Evolutionary conservation across 306 rosid genomes (phyloP), one percentile per base, ranked within the genome.

Genomic region (Cucumis melo): DNA sequence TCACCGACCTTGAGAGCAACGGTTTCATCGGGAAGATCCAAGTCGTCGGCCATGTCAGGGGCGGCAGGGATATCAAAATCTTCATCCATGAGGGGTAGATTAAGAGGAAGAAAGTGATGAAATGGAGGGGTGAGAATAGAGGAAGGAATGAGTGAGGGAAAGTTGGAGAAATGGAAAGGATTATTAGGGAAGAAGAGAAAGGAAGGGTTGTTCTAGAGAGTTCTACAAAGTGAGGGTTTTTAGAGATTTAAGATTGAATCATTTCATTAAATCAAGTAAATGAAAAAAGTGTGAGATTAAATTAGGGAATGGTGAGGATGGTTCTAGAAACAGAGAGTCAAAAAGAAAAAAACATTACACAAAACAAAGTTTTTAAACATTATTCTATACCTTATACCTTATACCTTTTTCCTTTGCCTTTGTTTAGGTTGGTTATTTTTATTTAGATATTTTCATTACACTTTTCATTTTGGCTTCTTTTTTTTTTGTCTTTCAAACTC

Each of bases 1-100:
- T 91, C 98, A 6, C 98, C 98, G 8, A 91, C 95, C 80, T 90
- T 89, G 44, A 91, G 83, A 17, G 34, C 8, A 3, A 85, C 67
- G 24, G 34, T 15, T 6, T 77, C 88, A 12, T 81, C 93, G 12
- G 89, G 83, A 59, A 91, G 83, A 82, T 84, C 96, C 46, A 89
- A 87, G 65, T 90, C 98, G 1, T 86, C 94, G 87, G 78, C 79
- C 89, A 88, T 79, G 46, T 80, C 97, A 7, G 86, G 90, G 53
- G 84, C 50, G 9, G 76, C 79, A 2, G 89, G 90, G 62, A 90
- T 85, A 10, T 86, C 90, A 51, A 91, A 84, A 24, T 87, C 96
- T 56, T 87, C 97, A 58, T 89, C 96, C 98, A 91, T 91, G 23
- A 89, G 23, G 12, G 16, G 4, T 0, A 7, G 0, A 19, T 12